Conservation (phyloP, 2,329 filamentous ascomycete species). For the Diplocarpon mali region DNA sequence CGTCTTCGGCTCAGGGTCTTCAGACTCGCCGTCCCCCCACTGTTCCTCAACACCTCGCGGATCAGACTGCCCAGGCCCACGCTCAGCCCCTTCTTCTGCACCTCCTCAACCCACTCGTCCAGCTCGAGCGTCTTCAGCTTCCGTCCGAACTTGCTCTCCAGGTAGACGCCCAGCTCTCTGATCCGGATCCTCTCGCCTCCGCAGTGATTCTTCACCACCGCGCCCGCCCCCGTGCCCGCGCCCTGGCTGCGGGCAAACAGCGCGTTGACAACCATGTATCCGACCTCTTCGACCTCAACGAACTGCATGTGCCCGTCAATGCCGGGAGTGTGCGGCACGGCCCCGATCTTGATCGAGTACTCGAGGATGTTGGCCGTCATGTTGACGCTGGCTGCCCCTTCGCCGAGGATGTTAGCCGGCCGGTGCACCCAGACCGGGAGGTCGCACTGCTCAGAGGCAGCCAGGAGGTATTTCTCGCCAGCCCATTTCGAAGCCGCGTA, state of each 20-base stretch:
- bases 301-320: slow-evolving; percentile 11
- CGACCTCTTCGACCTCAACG: slow-evolving; percentile 9
- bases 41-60: slow-evolving; percentile 6
- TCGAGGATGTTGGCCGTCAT: slow-evolving; percentile 12
- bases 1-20: slow-evolving; percentile 7
- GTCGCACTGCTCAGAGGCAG: slow-evolving; percentile 5
- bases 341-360: slow-evolving; percentile 8
- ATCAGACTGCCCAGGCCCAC: slow-evolving; percentile 8
- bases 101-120: slow-evolving; percentile 8
- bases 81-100: slow-evolving; percentile 3
- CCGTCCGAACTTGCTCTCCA: slow-evolving; percentile 7
- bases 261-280: slow-evolving; percentile 9
- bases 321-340: slow-evolving; percentile 7
- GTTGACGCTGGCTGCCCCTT: slow-evolving; percentile 7
- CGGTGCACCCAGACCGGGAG: slow-evolving; percentile 12
- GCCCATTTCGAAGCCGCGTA: slow-evolving; percentile 29
- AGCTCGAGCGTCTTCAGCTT: slow-evolving; percentile 5
- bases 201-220: slow-evolving; percentile 9
- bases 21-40: slow-evolving; percentile 7
- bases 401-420: slow-evolving; percentile 9
- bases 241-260: slow-evolving; percentile 6
- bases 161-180: slow-evolving; percentile 5
- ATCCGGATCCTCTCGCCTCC: slow-evolving; percentile 7
- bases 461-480: slow-evolving; percentile 27
- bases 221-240: not conserved